Conservation (phyloP, 2,329 filamentous ascomycete genomes). For the Exophiala xenobiotica region DNA sequence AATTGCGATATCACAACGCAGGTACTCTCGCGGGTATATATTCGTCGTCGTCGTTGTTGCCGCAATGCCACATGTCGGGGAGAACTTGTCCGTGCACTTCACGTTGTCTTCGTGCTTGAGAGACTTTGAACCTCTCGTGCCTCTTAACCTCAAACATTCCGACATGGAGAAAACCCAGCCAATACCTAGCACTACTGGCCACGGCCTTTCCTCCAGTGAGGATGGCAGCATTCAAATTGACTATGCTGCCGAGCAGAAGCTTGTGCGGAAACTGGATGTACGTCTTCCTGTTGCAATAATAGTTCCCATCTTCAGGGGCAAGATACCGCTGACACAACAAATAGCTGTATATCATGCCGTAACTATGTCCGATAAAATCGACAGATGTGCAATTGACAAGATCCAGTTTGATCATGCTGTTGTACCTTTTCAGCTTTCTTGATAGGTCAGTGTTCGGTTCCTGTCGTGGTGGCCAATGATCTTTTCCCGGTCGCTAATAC, state of each 20-base stretch:
- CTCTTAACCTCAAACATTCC: background rate
- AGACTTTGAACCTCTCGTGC: background rate
- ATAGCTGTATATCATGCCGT: slow-evolving; percentile 43
- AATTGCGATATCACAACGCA: background rate
- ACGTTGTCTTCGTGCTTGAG: background rate
- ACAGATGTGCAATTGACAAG: background rate
- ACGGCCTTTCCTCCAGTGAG: background rate
- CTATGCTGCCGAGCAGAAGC: slow-evolving; percentile 44
- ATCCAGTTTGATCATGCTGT: slow-evolving; percentile 39
- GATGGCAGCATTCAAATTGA: slow-evolving; percentile 36
- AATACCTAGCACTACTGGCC: background rate
- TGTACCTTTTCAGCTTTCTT: slow-evolving; percentile 63
- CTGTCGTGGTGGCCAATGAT: background rate
- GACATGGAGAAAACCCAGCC: background rate
- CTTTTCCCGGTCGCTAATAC: background rate
- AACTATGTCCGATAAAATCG: background rate
- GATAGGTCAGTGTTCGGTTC: slow-evolving; percentile 30
- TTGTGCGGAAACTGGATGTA: slow-evolving; percentile 49
- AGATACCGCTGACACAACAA: background rate
- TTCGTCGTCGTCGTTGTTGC: background rate
- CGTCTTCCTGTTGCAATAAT: background rate
- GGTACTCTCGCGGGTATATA: background rate
- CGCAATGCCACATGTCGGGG: background rate
- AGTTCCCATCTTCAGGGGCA: background rate
- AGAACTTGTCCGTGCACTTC: background rate